phyloP scores from a whole-genome alignment of 306 rosid genomes.

The Arachis hypogaea region DNA sequence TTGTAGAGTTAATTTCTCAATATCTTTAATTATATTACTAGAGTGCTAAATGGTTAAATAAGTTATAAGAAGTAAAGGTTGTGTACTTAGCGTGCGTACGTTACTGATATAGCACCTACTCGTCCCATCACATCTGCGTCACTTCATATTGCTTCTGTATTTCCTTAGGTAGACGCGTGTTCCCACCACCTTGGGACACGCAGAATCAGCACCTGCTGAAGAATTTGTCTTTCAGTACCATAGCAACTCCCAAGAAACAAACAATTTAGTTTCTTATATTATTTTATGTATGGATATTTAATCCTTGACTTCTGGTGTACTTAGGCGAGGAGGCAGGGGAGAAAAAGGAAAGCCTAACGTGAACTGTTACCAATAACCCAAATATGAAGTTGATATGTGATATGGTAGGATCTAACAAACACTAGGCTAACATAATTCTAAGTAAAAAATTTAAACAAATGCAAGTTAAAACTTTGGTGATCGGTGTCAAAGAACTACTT shows the following conservation, averaged over 20 bases:
- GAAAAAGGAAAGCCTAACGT: slow-evolving; percentile 20
- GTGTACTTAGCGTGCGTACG: too few relatives aligned
- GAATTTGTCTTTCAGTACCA: too few relatives aligned
- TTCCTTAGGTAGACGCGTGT: too few relatives aligned
- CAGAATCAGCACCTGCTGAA: too few relatives aligned
- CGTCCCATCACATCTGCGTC: too few relatives aligned
- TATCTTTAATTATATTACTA: too few relatives aligned
- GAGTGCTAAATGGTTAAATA: too few relatives aligned
- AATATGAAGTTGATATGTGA: slow-evolving; percentile 3
- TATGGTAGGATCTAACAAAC: slow-evolving; percentile 19
- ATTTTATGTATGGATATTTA: background rate
- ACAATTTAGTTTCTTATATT: slow-evolving; percentile 4
- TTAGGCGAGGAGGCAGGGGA: background rate
- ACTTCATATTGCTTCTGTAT: too few relatives aligned
- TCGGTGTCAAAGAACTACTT: background rate
- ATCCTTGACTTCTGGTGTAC: slow-evolving; percentile 1
- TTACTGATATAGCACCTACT: too few relatives aligned
- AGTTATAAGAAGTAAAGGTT: too few relatives aligned
- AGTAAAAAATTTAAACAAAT: background rate
- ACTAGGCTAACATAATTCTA: slow-evolving; percentile 21
- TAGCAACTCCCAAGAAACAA: background rate
- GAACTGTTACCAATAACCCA: slow-evolving; percentile 23
- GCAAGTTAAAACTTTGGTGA: slow-evolving; percentile 11
- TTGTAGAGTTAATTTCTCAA: too few relatives aligned
- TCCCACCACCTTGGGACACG: too few relatives aligned